Base-by-base conservation (phyloP, 1,139 yeast genomes). In the Zhuliangozyma blackwelliae region DNA sequence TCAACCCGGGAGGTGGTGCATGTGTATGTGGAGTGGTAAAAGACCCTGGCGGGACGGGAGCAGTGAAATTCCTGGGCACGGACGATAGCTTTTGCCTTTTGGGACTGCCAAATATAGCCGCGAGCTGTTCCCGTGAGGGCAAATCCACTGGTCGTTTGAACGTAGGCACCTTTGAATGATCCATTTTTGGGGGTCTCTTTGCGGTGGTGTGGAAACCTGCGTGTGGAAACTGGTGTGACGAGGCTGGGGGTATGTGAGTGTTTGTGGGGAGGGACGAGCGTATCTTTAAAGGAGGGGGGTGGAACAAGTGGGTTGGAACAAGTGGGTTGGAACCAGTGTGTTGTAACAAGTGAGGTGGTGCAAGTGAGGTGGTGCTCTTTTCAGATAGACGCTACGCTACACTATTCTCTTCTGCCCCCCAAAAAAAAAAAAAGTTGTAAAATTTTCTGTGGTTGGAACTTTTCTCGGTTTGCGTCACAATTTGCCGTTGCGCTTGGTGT, bases 121-220 rank as follows among this genome's bases (percentile, higher is more conserved):
- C 47, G 28, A 45, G 41, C 31, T 42, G 37, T 29, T 45, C 47
- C 32, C 40, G 44, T 10, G 47, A 39, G 10, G 48, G 48, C 21
- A 42, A 25, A 27, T 38, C 38, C 25, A 40, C 29, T 6, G 41
- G 48, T 29, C 44, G 37, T 35, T 44, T 44, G 20, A 39, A 38
- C n/a, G 41, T 35, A n/a, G 41, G 39, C 5, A 38, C 25, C 16
- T 36, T 33, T 28, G 41, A 35, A 36, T 36, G 43, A 31, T 43
- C 46, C 46, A 43, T 43, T 8, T 8, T 11, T n/a, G 3, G 11
- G n/a, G 12, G 11, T 10, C 3, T 4, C 3, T 8, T 8, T 25
- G 27, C 11, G 10, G 23, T 22, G 8, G 7, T 25, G 10, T 25
- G 27, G 27, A 7, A 6, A n/a, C 7, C 7, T n/a, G 12, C 27